These are phyloP conservation scores for Gaillardinia entomophila DNA, from an alignment of 805 yeast species.

Conservation along the genomic window DNA sequence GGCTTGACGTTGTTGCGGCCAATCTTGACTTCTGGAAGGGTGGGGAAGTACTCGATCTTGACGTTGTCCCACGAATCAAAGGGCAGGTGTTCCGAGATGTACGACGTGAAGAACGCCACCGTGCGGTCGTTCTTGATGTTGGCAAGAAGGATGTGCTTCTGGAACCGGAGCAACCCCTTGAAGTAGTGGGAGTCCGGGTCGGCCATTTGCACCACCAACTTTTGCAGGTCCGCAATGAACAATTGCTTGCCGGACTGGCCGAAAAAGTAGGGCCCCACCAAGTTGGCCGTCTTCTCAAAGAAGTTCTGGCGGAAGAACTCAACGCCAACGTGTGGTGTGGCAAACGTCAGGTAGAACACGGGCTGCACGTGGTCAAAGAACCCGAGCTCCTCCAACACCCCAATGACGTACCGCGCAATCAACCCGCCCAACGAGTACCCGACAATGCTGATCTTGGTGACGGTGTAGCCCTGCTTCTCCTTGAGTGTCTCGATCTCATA, in stretches of 20 bases:
- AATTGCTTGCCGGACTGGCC: slow-evolving; percentile 34
- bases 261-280: slow-evolving; percentile 26
- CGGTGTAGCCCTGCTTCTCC: slow-evolving; percentile 18
- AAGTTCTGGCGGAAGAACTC: slow-evolving; percentile 27
- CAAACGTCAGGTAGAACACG: slow-evolving; percentile 35
- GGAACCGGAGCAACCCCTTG: slow-evolving; percentile 53
- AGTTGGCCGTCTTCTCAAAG: slow-evolving; percentile 28
- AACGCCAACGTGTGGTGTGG: slow-evolving; percentile 41
- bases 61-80: slow-evolving; percentile 52
- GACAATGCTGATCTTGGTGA: slow-evolving; percentile 30
- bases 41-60: slow-evolving; percentile 43
- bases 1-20: slow-evolving; percentile 37
- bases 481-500: slow-evolving; percentile 36
- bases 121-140: slow-evolving; percentile 80
- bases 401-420: slow-evolving; percentile 35
- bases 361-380: slow-evolving; percentile 33
- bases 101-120: slow-evolving; percentile 83
- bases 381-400: slow-evolving; percentile 25
- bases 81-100: slow-evolving; percentile 67
- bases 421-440: slow-evolving; percentile 42
- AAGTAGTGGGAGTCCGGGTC: slow-evolving; percentile 45
- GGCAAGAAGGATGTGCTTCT: slow-evolving; percentile 57
- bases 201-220: slow-evolving; percentile 47
- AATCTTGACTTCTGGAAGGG: slow-evolving; percentile 36
- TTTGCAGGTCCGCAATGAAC: slow-evolving; percentile 32